Evolutionary conservation across 768 basidiomycete genomes (phyloP), one percentile per base, ranked within the genome.

Genomic region (Amanita muscaria): DNA sequence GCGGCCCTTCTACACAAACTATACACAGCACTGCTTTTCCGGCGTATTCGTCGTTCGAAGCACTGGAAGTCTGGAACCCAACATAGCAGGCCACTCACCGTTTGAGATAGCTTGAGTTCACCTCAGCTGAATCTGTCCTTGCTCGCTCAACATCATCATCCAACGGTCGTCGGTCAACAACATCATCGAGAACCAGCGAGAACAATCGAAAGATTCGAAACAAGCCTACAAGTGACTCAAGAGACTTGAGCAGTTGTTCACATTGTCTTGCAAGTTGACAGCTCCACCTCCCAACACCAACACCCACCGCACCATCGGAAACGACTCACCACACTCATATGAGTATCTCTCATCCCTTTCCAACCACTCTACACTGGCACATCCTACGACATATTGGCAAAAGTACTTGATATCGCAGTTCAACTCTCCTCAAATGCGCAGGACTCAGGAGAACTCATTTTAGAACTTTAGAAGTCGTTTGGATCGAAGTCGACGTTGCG

Each of bases 381-480:
- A 34, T 93, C 92, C 5, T 91, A 91, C 62, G 94, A 98, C 57
- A 77, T 93, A 53, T 83, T 82, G 30, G 80, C 90, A 4, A 93
- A 87, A 58, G 84, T 92, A 14, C 77, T 98, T 45, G 89, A 96
- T 55, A 84, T 88, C 62, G 87, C 94, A 1, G 88, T 86, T 2
- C 80, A 85, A 45, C n/a, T n/a, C 74, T 99, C 8, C 74, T 99
- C 42, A 97, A 94, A 56, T 77, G 84, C 25, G 85, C n/a, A n/a
- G n/a, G n/a, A n/a, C n/a, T n/a, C 89, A 1, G 87, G 88, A 6
- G 92, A 96, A 48, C 94, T 97, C 58, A 85, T 93, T n/a, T n/a
- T n/a, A n/a, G n/a, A n/a, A n/a, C n/a, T 47, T 69, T 98, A 35
- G 76, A 79, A 44, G 64, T 88, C 23, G 90, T 88, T 1, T 77